phyloP scores from a whole-genome alignment of 345 rosid species.

The Syzygium aqueum region DNA sequence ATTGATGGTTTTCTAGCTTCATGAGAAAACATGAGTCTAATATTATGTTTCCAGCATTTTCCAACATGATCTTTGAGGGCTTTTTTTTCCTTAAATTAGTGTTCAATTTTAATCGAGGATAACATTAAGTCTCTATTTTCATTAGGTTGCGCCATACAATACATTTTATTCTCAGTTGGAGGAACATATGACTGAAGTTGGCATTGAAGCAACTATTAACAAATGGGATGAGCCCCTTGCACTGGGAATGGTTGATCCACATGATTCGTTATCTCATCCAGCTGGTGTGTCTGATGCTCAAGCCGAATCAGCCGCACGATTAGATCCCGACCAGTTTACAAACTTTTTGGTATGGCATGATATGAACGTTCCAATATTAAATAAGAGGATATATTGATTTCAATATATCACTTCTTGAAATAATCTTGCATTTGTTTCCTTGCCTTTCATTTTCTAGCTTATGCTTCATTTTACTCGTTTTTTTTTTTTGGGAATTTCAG shows the following conservation, averaged over 20 bases:
- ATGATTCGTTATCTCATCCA: conserved; percentile 93
- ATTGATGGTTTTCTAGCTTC: neutral
- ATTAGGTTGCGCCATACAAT: conserved; percentile 93
- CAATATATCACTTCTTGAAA: neutral
- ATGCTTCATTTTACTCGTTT: neutral
- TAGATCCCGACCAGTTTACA: conserved; percentile 91
- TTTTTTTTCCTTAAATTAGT: neutral
- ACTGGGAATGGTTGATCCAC: conserved; percentile 87
- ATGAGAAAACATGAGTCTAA: neutral
- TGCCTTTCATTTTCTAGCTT: neutral
- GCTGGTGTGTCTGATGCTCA: conserved; percentile 95
- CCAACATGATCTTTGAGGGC: neutral
- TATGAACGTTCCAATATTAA: neutral
- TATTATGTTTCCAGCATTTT: neutral
- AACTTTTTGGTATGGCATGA: conserved; percentile 64
- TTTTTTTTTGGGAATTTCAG: neutral
- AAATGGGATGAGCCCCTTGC: conserved; percentile 88
- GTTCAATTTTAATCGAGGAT: neutral
- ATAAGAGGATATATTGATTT: neutral
- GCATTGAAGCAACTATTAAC: conserved; percentile 69
- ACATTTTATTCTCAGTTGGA: conserved; percentile 82
- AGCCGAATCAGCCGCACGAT: conserved; percentile 69
- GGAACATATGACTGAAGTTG: conserved; percentile 85
- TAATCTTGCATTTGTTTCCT: neutral
- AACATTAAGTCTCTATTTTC: neutral